Percentiles rank a stretch among this genome's conserved stretches.
phyloP scores from a whole-genome alignment of 805 yeast species.

The Saturnispora sekii region DNA sequence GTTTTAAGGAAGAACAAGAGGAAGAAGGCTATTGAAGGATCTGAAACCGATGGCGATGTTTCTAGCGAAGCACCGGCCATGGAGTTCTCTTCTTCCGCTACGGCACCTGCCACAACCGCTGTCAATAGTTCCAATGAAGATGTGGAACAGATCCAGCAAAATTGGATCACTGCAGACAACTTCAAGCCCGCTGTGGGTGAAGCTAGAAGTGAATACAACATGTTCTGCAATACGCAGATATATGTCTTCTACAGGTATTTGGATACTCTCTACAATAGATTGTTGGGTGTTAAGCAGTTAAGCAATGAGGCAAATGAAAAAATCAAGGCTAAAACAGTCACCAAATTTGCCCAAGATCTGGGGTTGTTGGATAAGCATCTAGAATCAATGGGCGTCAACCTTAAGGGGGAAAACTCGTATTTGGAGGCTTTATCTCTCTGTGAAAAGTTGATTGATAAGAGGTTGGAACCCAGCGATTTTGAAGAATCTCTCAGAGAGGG shows the following conservation, averaged over 20 bases:
- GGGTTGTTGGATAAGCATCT: conserved; percentile 73
- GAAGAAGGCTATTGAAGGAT: conserved; percentile 17
- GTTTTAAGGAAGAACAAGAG: conserved; percentile 40
- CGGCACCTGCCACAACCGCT: conserved; percentile 15
- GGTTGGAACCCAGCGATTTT: conserved; percentile 86
- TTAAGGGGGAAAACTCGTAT: conserved; percentile 63
- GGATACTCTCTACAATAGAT: conserved; percentile 70
- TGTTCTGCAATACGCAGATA: conserved; percentile 81
- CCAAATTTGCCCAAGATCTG: conserved; percentile 79
- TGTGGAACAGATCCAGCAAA: conserved; percentile 23
- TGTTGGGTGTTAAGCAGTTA: conserved; percentile 65
- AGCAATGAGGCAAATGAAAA: conserved; percentile 67
- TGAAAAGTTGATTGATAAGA: conserved; percentile 75
- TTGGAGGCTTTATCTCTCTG: conserved; percentile 68
- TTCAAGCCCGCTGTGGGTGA: conserved; percentile 18
- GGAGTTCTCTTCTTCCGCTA: conserved; percentile 4
- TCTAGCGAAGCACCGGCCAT: neutral
- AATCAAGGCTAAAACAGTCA: conserved; percentile 49
- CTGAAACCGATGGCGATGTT: conserved; percentile 10
- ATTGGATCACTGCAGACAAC: conserved; percentile 27
- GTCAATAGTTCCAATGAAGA: conserved; percentile 5
- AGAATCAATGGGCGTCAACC: conserved; percentile 69
- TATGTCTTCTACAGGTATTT: conserved; percentile 85
- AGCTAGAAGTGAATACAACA: conserved; percentile 51
- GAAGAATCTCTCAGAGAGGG: conserved; percentile 95